Evolutionary conservation across 2,329 filamentous ascomycete genomes (phyloP).

Genomic region (Lasiodiplodia hormozganensis): DNA sequence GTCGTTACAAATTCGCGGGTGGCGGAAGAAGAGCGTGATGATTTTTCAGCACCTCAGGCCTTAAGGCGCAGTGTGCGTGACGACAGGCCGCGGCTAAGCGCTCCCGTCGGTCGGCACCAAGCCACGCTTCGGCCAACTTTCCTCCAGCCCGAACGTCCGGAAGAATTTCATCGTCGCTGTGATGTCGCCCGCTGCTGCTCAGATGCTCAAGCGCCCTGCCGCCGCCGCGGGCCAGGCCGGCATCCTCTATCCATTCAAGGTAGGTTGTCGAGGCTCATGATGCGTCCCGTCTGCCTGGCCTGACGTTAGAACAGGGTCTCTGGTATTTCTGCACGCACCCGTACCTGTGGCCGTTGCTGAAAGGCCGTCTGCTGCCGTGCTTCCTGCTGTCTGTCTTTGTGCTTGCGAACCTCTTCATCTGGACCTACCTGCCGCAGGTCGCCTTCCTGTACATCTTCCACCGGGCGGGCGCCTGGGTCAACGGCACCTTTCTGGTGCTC

Average conservation of each 20-base stretch:
- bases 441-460: conserved; percentile 91
- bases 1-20: background rate
- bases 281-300: conserved; percentile 5
- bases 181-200: conserved; percentile 25
- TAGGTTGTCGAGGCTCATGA: conserved; percentile 26
- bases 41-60: conserved; percentile 5
- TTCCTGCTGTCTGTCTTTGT: conserved; percentile 83
- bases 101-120: background rate
- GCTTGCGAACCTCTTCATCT: conserved; percentile 84
- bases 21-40: background rate
- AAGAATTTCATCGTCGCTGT: background rate
- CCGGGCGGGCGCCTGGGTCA: conserved; percentile 81
- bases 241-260: conserved; percentile 42
- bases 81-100: conserved; percentile 14
- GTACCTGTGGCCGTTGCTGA: conserved; percentile 83
- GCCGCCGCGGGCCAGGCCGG: conserved; percentile 39
- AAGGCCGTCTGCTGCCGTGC: conserved; percentile 78
- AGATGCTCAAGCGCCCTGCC: conserved; percentile 40
- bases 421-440: conserved; percentile 87
- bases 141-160: conserved; percentile 1
- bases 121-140: conserved; percentile 4
- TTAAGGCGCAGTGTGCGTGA: conserved; percentile 7
- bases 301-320: conserved; percentile 65
- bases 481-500: conserved; percentile 83
- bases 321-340: conserved; percentile 80